phyloP scores from a whole-genome alignment of 345 rosid species.

The Aegle marmelos region DNA sequence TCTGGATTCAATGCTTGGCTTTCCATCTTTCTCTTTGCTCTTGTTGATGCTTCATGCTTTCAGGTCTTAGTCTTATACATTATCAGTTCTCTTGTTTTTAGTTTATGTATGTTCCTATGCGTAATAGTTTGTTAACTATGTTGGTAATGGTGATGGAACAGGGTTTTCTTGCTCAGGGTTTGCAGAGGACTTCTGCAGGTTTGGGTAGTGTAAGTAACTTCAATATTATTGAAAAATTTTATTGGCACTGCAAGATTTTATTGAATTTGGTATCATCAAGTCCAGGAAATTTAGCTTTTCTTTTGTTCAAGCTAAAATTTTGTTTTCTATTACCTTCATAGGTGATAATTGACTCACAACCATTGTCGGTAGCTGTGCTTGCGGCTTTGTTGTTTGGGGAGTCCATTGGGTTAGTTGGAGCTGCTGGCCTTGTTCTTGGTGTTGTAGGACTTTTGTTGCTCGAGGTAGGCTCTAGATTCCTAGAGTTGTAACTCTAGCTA shows the following conservation, averaged over 20 bases:
- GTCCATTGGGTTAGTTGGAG: slow-evolving; percentile 77
- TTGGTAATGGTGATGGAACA: slow-evolving; percentile 24
- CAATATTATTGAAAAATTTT: neutral
- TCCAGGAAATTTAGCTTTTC: neutral
- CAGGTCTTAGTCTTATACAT: slow-evolving; percentile 42
- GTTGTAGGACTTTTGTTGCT: slow-evolving; percentile 84
- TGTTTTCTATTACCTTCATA: slow-evolving; percentile 21
- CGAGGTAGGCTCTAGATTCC: slow-evolving; percentile 46
- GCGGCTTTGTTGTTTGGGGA: slow-evolving; percentile 79
- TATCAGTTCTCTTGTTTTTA: neutral
- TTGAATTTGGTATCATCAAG: neutral
- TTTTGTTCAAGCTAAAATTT: neutral
- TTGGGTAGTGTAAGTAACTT: slow-evolving; percentile 71
- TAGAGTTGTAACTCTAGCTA: neutral
- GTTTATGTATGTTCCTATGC: neutral
- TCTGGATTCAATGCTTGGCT: slow-evolving; percentile 78
- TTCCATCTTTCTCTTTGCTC: slow-evolving; percentile 76
- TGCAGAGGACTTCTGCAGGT: slow-evolving; percentile 91
- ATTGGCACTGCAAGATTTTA: neutral
- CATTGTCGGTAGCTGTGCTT: slow-evolving; percentile 83
- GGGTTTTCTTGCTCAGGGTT: slow-evolving; percentile 92
- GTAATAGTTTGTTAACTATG: neutral
- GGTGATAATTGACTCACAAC: slow-evolving; percentile 96
- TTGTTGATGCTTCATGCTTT: slow-evolving; percentile 83
- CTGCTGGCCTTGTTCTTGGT: slow-evolving; percentile 75